A percentile compares a stretch with the other conserved stretches of the same genome.
phyloP scores from a whole-genome alignment of 129 eudicot genomes.

The Pseudognaphalium luteoalbum region DNA sequence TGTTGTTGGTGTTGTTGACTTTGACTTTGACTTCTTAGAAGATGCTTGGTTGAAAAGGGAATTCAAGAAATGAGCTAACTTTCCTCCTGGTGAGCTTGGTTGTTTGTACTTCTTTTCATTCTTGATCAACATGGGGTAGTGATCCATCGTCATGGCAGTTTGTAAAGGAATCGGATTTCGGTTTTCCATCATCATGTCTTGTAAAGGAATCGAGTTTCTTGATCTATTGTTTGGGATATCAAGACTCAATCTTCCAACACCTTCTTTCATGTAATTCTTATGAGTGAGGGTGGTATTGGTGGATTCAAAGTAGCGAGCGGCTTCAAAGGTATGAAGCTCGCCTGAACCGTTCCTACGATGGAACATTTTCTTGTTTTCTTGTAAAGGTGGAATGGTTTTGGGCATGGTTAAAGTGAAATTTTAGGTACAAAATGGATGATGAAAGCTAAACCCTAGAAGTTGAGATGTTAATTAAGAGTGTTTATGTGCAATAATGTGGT shows the following conservation, averaged over 20 bases:
- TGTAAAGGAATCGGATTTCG: slow-evolving; percentile 28
- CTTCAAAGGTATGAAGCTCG: slow-evolving; percentile 77
- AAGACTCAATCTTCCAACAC: slow-evolving; percentile 60
- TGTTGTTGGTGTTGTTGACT: slow-evolving; percentile 33
- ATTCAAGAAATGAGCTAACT: slow-evolving; percentile 80
- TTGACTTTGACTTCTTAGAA: slow-evolving; percentile 55
- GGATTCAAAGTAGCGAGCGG: slow-evolving; percentile 64
- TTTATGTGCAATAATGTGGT: slow-evolving; percentile 22
- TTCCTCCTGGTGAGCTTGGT: slow-evolving; percentile 96
- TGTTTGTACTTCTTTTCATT: slow-evolving; percentile 68
- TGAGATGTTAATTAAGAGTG: slow-evolving; percentile 30
- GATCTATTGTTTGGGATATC: slow-evolving; percentile 52
- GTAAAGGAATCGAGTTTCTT: slow-evolving; percentile 44
- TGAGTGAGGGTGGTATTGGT: slow-evolving; percentile 29
- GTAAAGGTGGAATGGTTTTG: slow-evolving; percentile 11
- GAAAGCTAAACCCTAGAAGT: slow-evolving; percentile 1
- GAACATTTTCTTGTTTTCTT: slow-evolving; percentile 49
- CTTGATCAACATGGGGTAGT: slow-evolving; percentile 32
- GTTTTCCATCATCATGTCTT: slow-evolving; percentile 37
- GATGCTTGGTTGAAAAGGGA: slow-evolving; percentile 77
- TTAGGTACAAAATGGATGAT: slow-evolving; percentile 13
- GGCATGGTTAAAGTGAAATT: slow-evolving; percentile 42
- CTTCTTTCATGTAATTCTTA: slow-evolving; percentile 32
- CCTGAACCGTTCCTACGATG: slow-evolving; percentile 60
- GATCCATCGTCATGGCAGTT: slow-evolving; percentile 29